Conservation (phyloP, 2,329 filamentous ascomycete species). For the Mollisia scopiformis region DNA sequence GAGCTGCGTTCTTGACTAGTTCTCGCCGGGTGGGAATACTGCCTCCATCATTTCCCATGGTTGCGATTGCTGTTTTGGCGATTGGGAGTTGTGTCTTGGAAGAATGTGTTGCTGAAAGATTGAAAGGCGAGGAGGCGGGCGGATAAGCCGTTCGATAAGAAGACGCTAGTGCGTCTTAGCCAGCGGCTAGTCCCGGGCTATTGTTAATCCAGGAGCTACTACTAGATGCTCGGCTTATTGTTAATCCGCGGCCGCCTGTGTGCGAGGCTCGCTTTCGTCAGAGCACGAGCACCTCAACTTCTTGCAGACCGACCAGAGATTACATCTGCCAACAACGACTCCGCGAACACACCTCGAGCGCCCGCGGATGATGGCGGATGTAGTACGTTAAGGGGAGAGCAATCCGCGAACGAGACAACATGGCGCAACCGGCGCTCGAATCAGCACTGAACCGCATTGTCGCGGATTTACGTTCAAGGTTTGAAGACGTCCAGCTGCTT, state of each 20-base stretch:
- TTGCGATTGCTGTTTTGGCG: background rate
- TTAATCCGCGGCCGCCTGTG: too few species aligned
- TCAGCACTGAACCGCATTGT: conserved; percentile 33
- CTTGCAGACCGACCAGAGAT: too few species aligned
- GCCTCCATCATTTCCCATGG: conserved; percentile 97
- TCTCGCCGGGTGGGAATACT: conserved; percentile 95
- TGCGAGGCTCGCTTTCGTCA: conserved; percentile 18
- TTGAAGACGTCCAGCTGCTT: conserved; percentile 6
- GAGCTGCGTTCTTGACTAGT: conserved; percentile 91
- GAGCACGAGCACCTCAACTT: background rate
- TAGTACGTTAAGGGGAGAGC: background rate
- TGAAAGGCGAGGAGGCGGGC: background rate
- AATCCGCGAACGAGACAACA: conserved; percentile 19
- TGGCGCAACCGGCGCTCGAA: conserved; percentile 37
- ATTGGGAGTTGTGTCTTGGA: background rate
- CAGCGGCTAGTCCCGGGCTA: too few species aligned
- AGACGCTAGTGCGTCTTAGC: conserved; percentile 2
- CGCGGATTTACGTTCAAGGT: conserved; percentile 36
- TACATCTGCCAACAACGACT: background rate
- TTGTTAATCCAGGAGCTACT: too few species aligned
- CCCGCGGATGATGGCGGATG: conserved; percentile 32
- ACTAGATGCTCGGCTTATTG: too few species aligned
- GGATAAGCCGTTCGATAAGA: conserved; percentile 14
- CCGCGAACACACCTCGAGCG: conserved; percentile 12
- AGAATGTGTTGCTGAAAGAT: background rate